Conservation (phyloP, 352 stramenopile species). For the Aphanomyces cochlioides region DNA sequence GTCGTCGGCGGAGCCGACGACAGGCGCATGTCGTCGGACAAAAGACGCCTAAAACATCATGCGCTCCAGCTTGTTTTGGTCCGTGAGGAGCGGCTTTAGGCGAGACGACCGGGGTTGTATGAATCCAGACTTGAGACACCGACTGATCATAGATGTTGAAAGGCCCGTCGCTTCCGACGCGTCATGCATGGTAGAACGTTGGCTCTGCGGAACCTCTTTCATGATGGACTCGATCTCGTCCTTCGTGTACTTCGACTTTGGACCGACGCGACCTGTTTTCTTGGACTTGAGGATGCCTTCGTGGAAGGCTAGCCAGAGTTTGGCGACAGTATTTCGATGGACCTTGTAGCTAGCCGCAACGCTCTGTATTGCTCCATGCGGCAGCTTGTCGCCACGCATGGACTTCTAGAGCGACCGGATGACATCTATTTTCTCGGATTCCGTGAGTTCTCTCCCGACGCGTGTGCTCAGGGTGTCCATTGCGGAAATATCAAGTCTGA, state of each 20-base stretch:
- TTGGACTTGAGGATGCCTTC: background rate
- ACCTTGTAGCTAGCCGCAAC: too few species aligned
- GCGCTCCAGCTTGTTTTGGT: background rate
- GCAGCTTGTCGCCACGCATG: too few species aligned
- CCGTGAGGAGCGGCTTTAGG: slow-evolving; percentile 5
- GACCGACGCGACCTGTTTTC: slow-evolving; percentile 5
- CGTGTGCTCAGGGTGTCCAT: too few species aligned
- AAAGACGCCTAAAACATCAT: too few species aligned
- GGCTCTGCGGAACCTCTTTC: background rate
- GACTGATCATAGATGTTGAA: slow-evolving; percentile 6
- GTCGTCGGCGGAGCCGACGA: too few species aligned
- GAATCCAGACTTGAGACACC: background rate
- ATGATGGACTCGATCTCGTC: background rate
- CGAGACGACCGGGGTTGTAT: background rate
- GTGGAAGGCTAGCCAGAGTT: background rate
- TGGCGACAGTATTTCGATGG: too few species aligned
- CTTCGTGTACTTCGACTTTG: background rate
- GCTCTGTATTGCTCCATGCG: too few species aligned
- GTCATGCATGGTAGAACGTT: background rate
- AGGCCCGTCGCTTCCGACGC: background rate
- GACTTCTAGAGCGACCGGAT: too few species aligned
- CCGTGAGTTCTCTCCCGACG: too few species aligned
- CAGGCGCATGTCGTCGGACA: too few species aligned
- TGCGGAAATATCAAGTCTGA: too few species aligned
- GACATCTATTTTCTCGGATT: too few species aligned